Conservation (phyloP, 2,329 filamentous ascomycete species). For the Phialemonium atrogriseum region DNA sequence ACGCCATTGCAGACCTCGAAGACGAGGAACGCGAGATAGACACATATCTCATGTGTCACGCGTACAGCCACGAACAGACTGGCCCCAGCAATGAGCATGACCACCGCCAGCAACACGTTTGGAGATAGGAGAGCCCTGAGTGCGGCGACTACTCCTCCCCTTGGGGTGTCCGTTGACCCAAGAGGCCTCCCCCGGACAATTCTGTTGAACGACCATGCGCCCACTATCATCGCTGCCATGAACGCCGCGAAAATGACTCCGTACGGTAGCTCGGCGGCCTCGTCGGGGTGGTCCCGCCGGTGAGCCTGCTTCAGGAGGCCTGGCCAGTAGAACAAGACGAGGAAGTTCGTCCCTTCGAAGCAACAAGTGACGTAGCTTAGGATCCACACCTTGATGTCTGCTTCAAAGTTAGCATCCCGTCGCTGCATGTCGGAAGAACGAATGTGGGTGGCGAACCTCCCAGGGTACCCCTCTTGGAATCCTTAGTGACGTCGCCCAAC, state of each 20-base stretch:
- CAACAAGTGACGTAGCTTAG: conserved; percentile 23
- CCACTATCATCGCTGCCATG: conserved; percentile 22
- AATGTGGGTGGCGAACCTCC: too few species aligned
- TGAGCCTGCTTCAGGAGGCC: conserved; percentile 21
- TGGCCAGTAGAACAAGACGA: conserved; percentile 25
- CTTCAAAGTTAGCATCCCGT: too few species aligned
- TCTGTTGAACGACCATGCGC: conserved; percentile 9
- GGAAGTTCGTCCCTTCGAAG: conserved; percentile 24
- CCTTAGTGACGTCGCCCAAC: too few species aligned
- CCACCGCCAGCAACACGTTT: conserved; percentile 13
- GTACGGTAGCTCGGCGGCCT: conserved; percentile 8
- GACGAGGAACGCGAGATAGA: conserved; percentile 19
- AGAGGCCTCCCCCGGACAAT: conserved; percentile 1
- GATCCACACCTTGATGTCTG: conserved; percentile 19
- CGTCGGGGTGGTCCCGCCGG: conserved; percentile 6
- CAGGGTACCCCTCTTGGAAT: too few species aligned
- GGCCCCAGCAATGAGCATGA: conserved; percentile 14
- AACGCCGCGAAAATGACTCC: conserved; percentile 47
- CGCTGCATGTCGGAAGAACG: too few species aligned
- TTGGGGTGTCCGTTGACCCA: too few species aligned
- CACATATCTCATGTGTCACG: conserved; percentile 12
- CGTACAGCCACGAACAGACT: conserved; percentile 15
- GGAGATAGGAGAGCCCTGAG: background rate
- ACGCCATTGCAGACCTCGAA: conserved; percentile 24
- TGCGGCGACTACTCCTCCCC: too few species aligned